These are phyloP conservation scores for Fusarium armeniacum DNA, from an alignment of 2,329 filamentous ascomycete species.

Conservation along the genomic window DNA sequence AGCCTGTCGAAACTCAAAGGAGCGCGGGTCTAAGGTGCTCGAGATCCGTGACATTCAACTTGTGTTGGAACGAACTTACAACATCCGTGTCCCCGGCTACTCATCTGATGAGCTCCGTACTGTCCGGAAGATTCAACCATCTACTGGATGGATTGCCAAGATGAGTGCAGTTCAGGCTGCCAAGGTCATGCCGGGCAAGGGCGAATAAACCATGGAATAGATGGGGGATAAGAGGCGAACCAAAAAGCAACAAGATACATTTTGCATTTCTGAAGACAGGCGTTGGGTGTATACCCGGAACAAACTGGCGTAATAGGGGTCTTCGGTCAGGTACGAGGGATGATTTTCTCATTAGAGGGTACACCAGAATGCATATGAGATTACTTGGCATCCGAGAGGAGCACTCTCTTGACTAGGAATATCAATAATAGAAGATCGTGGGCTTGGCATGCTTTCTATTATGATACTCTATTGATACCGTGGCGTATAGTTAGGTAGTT, in stretches of 20 bases:
- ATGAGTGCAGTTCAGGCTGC: slow-evolving; percentile 97
- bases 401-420: background rate
- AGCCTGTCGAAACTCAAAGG: slow-evolving; percentile 92
- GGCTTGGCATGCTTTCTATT: background rate
- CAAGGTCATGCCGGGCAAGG: slow-evolving; percentile 79
- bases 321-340: background rate
- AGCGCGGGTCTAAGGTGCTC: slow-evolving; percentile 89
- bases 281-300: slow-evolving; percentile 47
- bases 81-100: slow-evolving; percentile 94
- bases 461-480: background rate
- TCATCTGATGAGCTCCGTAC: slow-evolving; percentile 94
- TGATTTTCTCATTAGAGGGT: slow-evolving; percentile 3
- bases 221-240: background rate
- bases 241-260: background rate
- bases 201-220: slow-evolving; percentile 57
- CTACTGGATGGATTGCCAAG: slow-evolving; percentile 92
- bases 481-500: background rate
- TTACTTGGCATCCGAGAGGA: background rate
- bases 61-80: slow-evolving; percentile 86
- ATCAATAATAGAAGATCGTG: background rate
- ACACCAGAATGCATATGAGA: slow-evolving; percentile 6
- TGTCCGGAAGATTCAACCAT: slow-evolving; percentile 92
- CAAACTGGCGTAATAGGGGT: slow-evolving; percentile 37
- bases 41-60: slow-evolving; percentile 91
- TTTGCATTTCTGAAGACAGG: slow-evolving; percentile 31